These are phyloP conservation scores for Nyctanthes arbortristis DNA, from an alignment of 257 asterid species.

Conservation along the genomic window DNA sequence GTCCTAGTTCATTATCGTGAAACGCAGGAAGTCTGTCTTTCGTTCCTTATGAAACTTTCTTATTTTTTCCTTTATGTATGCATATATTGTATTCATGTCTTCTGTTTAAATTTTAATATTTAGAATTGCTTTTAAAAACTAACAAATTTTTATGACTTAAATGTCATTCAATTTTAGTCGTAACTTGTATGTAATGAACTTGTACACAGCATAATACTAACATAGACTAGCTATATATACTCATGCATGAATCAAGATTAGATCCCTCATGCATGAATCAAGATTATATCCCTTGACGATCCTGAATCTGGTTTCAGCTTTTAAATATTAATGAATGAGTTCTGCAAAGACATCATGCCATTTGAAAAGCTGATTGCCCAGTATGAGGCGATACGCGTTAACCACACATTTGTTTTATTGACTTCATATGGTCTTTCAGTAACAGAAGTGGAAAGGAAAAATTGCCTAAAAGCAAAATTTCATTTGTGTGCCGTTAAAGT, in stretches of 20 bases:
- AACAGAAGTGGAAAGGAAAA: background rate
- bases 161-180: background rate
- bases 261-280: too few species aligned
- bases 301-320: background rate
- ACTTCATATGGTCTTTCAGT: background rate
- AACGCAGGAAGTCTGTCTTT: conserved; percentile 86
- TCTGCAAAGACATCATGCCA: background rate
- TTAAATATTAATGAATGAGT: background rate
- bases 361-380: background rate
- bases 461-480: background rate
- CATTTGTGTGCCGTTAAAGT: background rate
- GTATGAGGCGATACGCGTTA: background rate
- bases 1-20: conserved; percentile 99
- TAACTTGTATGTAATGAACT: background rate
- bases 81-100: background rate
- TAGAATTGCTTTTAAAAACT: background rate
- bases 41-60: conserved; percentile 4
- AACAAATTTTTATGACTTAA: background rate
- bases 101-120: background rate
- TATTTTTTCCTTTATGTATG: background rate
- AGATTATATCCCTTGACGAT: background rate
- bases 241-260: background rate
- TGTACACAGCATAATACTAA: background rate
- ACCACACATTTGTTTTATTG: background rate
- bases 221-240: background rate